Evolutionary conservation across 1,284 basidiomycete species (phyloP).

Genomic region (Golubevia sp.): DNA sequence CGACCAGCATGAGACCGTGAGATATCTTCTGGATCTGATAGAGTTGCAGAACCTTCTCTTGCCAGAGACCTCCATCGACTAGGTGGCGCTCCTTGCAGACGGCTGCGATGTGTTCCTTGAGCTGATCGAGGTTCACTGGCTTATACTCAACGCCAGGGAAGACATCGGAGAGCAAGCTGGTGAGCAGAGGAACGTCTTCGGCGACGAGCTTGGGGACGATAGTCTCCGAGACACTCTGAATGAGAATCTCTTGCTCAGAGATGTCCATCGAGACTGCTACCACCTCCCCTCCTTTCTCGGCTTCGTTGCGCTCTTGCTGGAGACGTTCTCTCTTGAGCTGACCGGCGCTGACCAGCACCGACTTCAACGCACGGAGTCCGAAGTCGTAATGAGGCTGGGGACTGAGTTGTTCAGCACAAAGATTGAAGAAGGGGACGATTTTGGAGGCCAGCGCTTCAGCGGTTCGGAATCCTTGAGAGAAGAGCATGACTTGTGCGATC

Average conservation of each 20-base stretch:
- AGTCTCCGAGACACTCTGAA: slow-evolving; percentile 98
- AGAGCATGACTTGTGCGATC: slow-evolving; percentile 98
- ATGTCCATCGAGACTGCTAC: slow-evolving; percentile 59
- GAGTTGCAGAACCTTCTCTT: slow-evolving; percentile 92
- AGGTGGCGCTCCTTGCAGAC: slow-evolving; percentile 86
- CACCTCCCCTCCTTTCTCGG: slow-evolving; percentile 12
- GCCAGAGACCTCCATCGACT: slow-evolving; percentile 85
- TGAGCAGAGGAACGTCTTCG: slow-evolving; percentile 91
- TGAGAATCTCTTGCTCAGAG: slow-evolving; percentile 93
- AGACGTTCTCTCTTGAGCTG: slow-evolving; percentile 92
- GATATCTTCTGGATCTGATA: slow-evolving; percentile 99
- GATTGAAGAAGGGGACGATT: slow-evolving; percentile 98
- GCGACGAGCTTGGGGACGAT: slow-evolving; percentile 98
- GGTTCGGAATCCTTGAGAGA: slow-evolving; percentile 98
- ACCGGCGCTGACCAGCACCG: slow-evolving; percentile 94
- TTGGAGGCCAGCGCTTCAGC: slow-evolving; percentile 95
- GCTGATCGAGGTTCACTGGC: slow-evolving; percentile 82
- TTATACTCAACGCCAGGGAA: slow-evolving; percentile 94
- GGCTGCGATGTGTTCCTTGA: slow-evolving; percentile 80
- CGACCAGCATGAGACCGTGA: slow-evolving; percentile 99
- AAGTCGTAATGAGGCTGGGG: slow-evolving; percentile 99
- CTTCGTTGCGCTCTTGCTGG: slow-evolving; percentile 54
- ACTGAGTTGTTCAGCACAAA: slow-evolving; percentile 95
- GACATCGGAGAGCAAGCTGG: slow-evolving; percentile 91
- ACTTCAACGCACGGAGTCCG: slow-evolving; percentile 94